Conservation (phyloP, 2,329 filamentous ascomycete species). For the Colletotrichum sp. region DNA sequence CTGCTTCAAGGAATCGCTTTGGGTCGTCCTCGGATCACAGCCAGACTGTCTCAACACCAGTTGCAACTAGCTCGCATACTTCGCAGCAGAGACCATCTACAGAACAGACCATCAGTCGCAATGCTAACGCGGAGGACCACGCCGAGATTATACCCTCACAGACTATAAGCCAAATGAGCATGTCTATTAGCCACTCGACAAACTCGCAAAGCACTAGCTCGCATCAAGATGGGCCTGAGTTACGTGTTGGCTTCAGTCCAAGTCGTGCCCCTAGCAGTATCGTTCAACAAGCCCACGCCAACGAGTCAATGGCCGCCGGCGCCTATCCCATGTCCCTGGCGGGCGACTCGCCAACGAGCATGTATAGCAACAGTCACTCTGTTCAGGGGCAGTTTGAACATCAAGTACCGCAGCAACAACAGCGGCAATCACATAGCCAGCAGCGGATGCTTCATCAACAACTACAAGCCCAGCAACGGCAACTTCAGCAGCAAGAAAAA, state of each 20-base stretch:
- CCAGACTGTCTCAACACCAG: neutral
- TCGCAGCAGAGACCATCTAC: neutral
- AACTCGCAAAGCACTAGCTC: neutral
- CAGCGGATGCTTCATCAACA: neutral
- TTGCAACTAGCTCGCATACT: neutral
- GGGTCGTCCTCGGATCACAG: neutral
- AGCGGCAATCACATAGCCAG: neutral
- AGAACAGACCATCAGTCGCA: neutral
- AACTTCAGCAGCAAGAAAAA: constrained; percentile 26
- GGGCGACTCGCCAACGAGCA: neutral
- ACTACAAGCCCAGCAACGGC: neutral
- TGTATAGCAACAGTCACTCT: neutral
- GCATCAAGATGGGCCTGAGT: neutral
- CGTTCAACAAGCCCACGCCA: neutral
- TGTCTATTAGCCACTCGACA: neutral
- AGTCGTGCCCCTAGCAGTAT: neutral
- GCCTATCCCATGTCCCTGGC: neutral
- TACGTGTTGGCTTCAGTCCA: neutral
- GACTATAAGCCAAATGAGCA: neutral
- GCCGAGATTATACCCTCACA: neutral
- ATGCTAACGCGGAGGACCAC: neutral
- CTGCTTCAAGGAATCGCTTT: neutral
- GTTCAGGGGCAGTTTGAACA: constrained; percentile 12
- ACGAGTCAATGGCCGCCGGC: neutral
- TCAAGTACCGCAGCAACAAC: constrained; percentile 27